Evolutionary conservation across 345 rosid species (phyloP).

Genomic region (Stellera chamaejasme): DNA sequence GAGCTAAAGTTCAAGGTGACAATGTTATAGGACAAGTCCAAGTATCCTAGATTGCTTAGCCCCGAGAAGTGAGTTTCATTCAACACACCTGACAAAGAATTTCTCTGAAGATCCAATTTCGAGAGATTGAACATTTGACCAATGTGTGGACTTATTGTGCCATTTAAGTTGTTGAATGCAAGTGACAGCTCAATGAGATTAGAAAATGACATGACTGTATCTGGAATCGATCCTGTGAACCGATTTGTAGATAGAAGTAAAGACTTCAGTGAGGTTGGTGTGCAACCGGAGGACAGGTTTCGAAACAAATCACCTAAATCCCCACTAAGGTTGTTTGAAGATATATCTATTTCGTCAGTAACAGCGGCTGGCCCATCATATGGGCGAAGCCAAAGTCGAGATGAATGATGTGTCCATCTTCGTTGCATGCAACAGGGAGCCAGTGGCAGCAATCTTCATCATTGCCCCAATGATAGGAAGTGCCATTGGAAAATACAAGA

Average conservation of each 20-base stretch:
- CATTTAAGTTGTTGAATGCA: neutral
- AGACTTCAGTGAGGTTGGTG: neutral
- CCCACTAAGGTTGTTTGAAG: neutral
- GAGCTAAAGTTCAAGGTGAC: no score
- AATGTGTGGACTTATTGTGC: neutral
- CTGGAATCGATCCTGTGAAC: neutral
- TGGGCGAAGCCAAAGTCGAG: no score
- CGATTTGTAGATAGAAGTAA: neutral
- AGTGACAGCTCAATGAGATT: neutral
- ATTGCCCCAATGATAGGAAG: no score
- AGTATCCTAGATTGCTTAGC: neutral
- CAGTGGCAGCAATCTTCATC: no score
- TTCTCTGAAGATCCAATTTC: neutral
- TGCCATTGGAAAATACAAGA: no score
- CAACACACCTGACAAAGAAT: constrained; percentile 1
- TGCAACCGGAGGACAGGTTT: constrained; percentile 8
- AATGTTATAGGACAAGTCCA: constrained; percentile 1
- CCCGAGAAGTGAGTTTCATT: no score
- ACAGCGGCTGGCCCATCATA: no score
- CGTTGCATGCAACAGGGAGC: no score
- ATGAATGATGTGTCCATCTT: no score
- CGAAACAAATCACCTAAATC: neutral
- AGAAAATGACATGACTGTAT: neutral
- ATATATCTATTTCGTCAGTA: neutral
- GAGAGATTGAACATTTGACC: neutral